Evolutionary conservation across 2,329 filamentous ascomycete species (phyloP).

Genomic region (Arthroderma sp.): DNA sequence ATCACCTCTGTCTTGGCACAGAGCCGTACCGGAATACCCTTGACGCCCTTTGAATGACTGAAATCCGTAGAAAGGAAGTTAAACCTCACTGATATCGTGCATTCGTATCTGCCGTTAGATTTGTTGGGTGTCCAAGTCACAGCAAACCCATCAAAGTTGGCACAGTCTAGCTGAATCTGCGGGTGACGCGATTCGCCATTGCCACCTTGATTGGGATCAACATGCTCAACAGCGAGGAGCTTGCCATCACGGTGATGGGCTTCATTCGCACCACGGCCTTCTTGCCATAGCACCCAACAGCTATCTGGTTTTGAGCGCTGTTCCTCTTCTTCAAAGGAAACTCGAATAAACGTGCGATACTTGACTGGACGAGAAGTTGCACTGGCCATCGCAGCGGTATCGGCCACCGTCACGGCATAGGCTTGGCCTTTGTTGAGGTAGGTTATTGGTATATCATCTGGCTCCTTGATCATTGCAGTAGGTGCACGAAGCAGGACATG

Average conservation of each 20-base stretch:
- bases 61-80: conserved; percentile 98
- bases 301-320: conserved; percentile 69
- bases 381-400: conserved; percentile 54
- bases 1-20: conserved; percentile 72
- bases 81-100: conserved; percentile 81
- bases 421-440: conserved; percentile 97
- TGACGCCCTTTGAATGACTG: conserved; percentile 96
- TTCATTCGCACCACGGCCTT: conserved; percentile 88
- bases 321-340: conserved; percentile 93
- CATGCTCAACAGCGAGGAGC: conserved; percentile 82
- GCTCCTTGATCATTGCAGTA: conserved; percentile 74
- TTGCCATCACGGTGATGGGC: conserved; percentile 87
- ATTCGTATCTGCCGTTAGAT: conserved; percentile 53
- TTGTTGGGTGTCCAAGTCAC: conserved; percentile 72
- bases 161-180: conserved; percentile 59
- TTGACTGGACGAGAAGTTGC: conserved; percentile 45
- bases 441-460: conserved; percentile 84
- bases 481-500: conserved; percentile 83
- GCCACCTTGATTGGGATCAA: conserved; percentile 48
- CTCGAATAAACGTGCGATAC: conserved; percentile 84
- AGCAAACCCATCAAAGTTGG: conserved; percentile 88
- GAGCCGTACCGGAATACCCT: conserved; percentile 85
- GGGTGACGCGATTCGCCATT: conserved; percentile 46
- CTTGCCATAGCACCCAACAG: conserved; percentile 92
- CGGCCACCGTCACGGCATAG: conserved; percentile 73